Evolutionary conservation across 2,329 filamentous ascomycete genomes (phyloP), one percentile per base, ranked within the genome.

Genomic region (Amylocarpus encephaloides): DNA sequence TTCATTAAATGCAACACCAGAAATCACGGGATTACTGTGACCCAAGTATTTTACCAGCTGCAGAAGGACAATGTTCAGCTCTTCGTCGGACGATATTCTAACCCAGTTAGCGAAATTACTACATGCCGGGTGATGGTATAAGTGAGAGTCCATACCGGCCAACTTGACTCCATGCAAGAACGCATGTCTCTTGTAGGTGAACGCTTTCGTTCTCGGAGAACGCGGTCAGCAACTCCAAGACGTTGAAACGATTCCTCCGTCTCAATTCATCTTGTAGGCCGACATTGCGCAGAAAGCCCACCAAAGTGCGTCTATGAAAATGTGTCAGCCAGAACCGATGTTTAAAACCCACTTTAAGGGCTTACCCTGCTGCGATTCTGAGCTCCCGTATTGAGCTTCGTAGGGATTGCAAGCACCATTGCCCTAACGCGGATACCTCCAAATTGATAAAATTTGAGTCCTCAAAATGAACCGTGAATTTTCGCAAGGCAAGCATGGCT

Each of bases 31-130:
- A 65, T 94, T 95, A 38, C 79, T 74, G 68, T 93, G 86, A 6
- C 92, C 92, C 7, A 97, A 74, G 64, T 93, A 95, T 51, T 95
- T 87, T 7, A 96, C 75, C 6, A 97, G 76, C 57, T 87, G 83
- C 49, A 95, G 77, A 29, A 98, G 73, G 18, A 93, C 85, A 46
- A 96, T 79, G 59, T 93, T 93, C 49, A 95, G 78, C 64, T 95
- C 89, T 55, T 92, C 82, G 54, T 93, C 88, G 13, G 81, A 78
- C 40, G 87, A 85, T 9, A 85, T 76, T 50, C 82, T 84, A 47
- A 13, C 5, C 9, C 1, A n/a, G 15, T 38, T 60, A 33, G 34
- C 34, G 4, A 36, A 13, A 13, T 10, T 29, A 30, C 47, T 9
- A 49, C n/a, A 39, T 43, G 12, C 29, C 47, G 43, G 11, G 35